These are phyloP conservation scores for Annona cherimola DNA, from an alignment of 164 flowering plant species.

Conservation along the genomic window DNA sequence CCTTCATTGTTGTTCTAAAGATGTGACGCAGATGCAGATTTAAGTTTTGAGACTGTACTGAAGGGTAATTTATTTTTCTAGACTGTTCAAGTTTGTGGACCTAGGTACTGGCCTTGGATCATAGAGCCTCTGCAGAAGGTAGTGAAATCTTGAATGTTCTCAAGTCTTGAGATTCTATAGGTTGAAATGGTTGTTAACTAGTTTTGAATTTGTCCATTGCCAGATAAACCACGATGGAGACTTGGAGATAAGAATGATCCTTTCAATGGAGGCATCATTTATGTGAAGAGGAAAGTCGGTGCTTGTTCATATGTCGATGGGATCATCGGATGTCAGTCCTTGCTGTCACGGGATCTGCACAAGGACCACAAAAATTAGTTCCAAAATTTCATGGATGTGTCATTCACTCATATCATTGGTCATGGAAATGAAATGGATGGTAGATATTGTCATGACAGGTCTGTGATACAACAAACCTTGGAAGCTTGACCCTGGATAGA, in stretches of 20 bases:
- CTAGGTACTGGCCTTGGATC: slow-evolving; percentile 90
- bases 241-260: slow-evolving; percentile 65
- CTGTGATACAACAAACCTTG: slow-evolving; percentile 48
- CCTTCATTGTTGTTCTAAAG: not conserved
- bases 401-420: not conserved
- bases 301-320: slow-evolving; percentile 96
- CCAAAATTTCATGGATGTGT: not conserved
- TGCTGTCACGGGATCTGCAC: slow-evolving; percentile 89
- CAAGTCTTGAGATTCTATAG: not conserved
- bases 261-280: slow-evolving; percentile 76
- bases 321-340: slow-evolving; percentile 88
- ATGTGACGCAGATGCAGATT: no score
- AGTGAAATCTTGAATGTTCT: not conserved
- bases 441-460: slow-evolving; percentile 42
- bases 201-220: not conserved
- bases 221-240: slow-evolving; percentile 88
- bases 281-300: slow-evolving; percentile 89
- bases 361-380: slow-evolving; percentile 42
- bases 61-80: slow-evolving; percentile 7
- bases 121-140: slow-evolving; percentile 81
- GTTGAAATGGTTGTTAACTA: not conserved
- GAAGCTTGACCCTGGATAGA: slow-evolving; percentile 19
- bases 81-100: slow-evolving; percentile 81
- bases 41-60: no score
- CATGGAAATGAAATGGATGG: not conserved